Evolutionary conservation across 352 stramenopile genomes (phyloP).

Genomic region (Pseudoperonospora humuli): DNA sequence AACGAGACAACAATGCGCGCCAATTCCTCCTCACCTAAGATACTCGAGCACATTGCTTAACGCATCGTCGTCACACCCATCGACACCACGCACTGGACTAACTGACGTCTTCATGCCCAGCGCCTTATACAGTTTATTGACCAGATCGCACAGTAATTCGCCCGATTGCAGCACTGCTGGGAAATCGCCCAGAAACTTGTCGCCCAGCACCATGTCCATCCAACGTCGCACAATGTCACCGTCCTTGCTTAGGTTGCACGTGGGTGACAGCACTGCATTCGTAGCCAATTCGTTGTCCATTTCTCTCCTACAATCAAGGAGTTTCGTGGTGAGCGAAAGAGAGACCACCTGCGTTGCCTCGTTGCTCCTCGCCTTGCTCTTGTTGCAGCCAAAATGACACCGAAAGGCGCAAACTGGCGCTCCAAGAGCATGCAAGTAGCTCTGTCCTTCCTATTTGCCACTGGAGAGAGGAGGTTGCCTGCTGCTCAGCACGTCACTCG

Average conservation of each 20-base stretch:
- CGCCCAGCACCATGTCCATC: constrained; percentile 85
- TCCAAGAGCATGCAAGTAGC: constrained; percentile 12
- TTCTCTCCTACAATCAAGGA: constrained; percentile 7
- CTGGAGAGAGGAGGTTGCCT: constrained; percentile 5
- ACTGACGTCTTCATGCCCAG: constrained; percentile 72
- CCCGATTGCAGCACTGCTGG: constrained; percentile 50
- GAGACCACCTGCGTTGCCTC: background rate
- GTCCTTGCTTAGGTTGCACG: constrained; percentile 33
- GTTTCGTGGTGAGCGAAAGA: background rate
- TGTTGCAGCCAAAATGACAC: constrained; percentile 6
- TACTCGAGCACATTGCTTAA: constrained; percentile 56
- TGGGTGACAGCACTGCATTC: constrained; percentile 30
- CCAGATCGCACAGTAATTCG: constrained; percentile 52
- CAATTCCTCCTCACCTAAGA: constrained; percentile 34
- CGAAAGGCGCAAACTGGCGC: constrained; percentile 13
- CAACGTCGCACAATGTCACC: constrained; percentile 72
- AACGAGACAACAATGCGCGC: constrained; percentile 3
- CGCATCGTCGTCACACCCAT: constrained; percentile 15
- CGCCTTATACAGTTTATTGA: constrained; percentile 66
- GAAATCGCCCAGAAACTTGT: constrained; percentile 55
- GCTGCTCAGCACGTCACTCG: constrained; percentile 16
- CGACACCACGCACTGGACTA: constrained; percentile 10
- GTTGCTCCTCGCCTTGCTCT: background rate
- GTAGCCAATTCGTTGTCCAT: constrained; percentile 24
- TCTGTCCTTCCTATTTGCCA: background rate